phyloP scores from a whole-genome alignment of 1,284 basidiomycete species.

The Porodaedalea pini region DNA sequence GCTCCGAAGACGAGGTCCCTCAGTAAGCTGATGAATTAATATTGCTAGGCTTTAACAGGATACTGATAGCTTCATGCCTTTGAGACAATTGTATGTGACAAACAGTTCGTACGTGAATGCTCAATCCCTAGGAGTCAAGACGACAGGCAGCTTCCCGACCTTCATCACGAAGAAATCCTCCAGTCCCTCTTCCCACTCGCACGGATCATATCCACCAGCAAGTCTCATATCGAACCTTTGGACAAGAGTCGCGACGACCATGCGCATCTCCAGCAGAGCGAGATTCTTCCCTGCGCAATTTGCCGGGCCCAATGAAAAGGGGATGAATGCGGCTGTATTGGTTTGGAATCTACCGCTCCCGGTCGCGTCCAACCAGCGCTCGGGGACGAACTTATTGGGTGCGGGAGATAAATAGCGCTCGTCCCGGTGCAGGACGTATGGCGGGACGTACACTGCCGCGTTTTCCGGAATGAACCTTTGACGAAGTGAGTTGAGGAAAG shows the following conservation, averaged over 20 bases:
- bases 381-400: constrained; percentile 41
- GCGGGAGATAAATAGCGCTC: constrained; percentile 37
- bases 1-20: no score
- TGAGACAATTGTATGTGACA: background rate
- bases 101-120: background rate
- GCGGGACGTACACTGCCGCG: constrained; percentile 44
- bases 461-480: constrained; percentile 47
- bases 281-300: constrained; percentile 35
- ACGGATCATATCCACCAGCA: constrained; percentile 27
- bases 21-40: no score
- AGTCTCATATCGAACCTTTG: constrained; percentile 33
- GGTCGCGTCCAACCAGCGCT: constrained; percentile 36
- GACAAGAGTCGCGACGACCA: constrained; percentile 28
- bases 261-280: constrained; percentile 32
- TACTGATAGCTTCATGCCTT: background rate
- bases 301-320: constrained; percentile 34
- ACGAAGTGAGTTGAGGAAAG: background rate
- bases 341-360: background rate
- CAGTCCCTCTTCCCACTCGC: constrained; percentile 30
- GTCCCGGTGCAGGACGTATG: constrained; percentile 44
- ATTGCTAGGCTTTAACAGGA: no score
- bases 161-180: constrained; percentile 31
- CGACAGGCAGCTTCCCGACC: constrained; percentile 28
- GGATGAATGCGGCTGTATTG: constrained; percentile 39
- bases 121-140: background rate